phyloP scores from a whole-genome alignment of 768 basidiomycete genomes.

The Tephrocybe sp. region DNA sequence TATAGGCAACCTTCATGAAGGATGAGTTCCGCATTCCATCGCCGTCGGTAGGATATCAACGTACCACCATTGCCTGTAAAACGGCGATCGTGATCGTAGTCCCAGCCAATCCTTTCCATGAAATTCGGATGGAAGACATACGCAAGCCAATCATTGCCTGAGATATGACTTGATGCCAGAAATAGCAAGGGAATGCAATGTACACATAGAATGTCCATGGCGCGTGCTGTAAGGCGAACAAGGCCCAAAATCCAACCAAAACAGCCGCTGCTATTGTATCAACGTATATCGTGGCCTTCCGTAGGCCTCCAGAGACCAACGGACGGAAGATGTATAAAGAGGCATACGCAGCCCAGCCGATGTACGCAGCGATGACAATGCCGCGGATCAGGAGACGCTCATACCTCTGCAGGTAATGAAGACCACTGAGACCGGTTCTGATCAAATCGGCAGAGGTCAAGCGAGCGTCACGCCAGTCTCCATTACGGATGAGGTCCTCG shows the following conservation, averaged over 20 bases:
- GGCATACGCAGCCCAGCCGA: constrained; percentile 75
- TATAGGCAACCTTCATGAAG: constrained; percentile 59
- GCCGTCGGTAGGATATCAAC: constrained; percentile 24
- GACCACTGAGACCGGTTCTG: constrained; percentile 50
- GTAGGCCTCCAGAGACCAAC: constrained; percentile 13
- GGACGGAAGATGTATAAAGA: constrained; percentile 57
- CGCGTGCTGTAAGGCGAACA: constrained; percentile 63
- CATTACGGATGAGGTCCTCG: constrained; percentile 40
- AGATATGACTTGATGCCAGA: constrained; percentile 61
- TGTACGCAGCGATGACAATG: constrained; percentile 72
- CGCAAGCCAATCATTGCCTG: constrained; percentile 23
- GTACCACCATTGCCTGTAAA: constrained; percentile 73
- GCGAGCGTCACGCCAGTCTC: constrained; percentile 51
- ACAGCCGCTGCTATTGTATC: constrained; percentile 20
- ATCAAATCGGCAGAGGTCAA: constrained; percentile 52
- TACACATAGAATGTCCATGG: constrained; percentile 80
- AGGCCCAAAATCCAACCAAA: constrained; percentile 39
- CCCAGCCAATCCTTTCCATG: constrained; percentile 22
- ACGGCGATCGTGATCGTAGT: constrained; percentile 36
- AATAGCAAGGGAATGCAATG: constrained; percentile 71
- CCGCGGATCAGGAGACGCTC: constrained; percentile 70
- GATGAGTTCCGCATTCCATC: not conserved
- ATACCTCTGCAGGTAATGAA: constrained; percentile 84
- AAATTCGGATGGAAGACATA: constrained; percentile 3
- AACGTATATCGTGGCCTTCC: constrained; percentile 4